Evolutionary conservation across 1,284 basidiomycete species (phyloP), one percentile per base, ranked within the genome.

Genomic region (Termitomyces sp.): DNA sequence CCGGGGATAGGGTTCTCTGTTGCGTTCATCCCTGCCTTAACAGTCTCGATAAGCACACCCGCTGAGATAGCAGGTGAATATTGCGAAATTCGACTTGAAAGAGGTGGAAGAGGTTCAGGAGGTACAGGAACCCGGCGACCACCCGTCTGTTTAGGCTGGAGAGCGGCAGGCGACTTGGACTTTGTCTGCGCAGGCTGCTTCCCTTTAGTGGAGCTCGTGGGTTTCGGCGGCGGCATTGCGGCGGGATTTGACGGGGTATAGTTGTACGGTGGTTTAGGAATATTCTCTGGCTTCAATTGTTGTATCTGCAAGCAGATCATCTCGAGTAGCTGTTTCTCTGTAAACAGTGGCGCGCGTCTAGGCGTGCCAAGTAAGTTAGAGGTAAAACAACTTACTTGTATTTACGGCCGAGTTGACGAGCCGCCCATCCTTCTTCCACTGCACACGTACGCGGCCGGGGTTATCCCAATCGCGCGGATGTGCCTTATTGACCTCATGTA

Each of bases 391-490:
- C 90, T 68, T 64, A 94, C 93, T 94, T 55, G 86, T 91, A 70
- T 82, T 86, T 64, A 96, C 84, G 24, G 75, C 70, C 1, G 83
- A 76, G 67, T 94, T 89, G 53, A 91, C 67, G 12, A 87, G 78
- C 57, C 77, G 75, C 0, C 91, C 77, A 51, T 96, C 89, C 65
- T 88, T 87, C 74, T 88, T 87, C 80, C 93, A 89, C 64, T 92
- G 90, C 31, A 98, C 91, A 62, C 94, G 86, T 58, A 98, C 90
- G 36, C 95, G 82, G 10, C 93, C 93, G 0, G 93, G 93, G 67
- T 98, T 98, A 67, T 92, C 94, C 94, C 95, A 98, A 68, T 98
- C 95, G 55, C 92, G 82, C 5, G 95, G 95, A 67, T 98, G 95
- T 30, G 83, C 79, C 71, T 94, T 96, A 67, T 84, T 81, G 44